Base-by-base conservation (phyloP, 352 stramenopile species). In the Globisporangium spiculum region DNA sequence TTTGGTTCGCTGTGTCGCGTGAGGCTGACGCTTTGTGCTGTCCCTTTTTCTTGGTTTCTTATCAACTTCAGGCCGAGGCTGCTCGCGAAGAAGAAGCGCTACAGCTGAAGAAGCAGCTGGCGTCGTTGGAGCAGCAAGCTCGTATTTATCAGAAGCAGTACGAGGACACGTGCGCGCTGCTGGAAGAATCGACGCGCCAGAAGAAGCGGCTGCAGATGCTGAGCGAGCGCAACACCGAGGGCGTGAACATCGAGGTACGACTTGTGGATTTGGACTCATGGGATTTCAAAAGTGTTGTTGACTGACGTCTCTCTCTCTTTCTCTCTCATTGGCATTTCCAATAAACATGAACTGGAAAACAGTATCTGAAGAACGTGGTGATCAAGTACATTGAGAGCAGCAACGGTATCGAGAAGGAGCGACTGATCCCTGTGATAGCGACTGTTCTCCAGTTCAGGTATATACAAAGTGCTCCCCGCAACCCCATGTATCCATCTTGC, bases 321-420 rank as follows among this genome's bases (percentile, higher is more conserved):
- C 26, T 27, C 26, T 32, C 27, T 32, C 12, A n/a, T 54, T 70
- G 27, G 27, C 3, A 32, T 52, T 61, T 14, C 7, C 12, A 26
- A 72, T 18, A n/a, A 10, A 18, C 18, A 52, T 22, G 7, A 16
- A 20, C 14, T 50, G 41, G n/a, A n/a, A 8, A 24, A 38, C 60
- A 94, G 87, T 95, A 95, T 64, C 60, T 95, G 44, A 93, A 92
- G 67, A 95, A 95, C 36, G 80, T 95, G 9, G 74, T 95, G 48
- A 84, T 95, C 67, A 95, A 95, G 77, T 95, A 91, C 77, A 88
- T 95, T 27, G 75, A 81, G 60, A 92, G 81, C 59, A 80, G 88
- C 75, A 89, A 91, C 24, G 68, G 80, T 22, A 86, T 73, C 38
- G 85, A 95, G 55, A 91, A 90, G 67, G 81, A 91, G 50, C 81